Evolutionary conservation across 768 basidiomycete genomes (phyloP), one percentile per base, ranked within the genome.

Genomic region (Rhodotorula babjevae): DNA sequence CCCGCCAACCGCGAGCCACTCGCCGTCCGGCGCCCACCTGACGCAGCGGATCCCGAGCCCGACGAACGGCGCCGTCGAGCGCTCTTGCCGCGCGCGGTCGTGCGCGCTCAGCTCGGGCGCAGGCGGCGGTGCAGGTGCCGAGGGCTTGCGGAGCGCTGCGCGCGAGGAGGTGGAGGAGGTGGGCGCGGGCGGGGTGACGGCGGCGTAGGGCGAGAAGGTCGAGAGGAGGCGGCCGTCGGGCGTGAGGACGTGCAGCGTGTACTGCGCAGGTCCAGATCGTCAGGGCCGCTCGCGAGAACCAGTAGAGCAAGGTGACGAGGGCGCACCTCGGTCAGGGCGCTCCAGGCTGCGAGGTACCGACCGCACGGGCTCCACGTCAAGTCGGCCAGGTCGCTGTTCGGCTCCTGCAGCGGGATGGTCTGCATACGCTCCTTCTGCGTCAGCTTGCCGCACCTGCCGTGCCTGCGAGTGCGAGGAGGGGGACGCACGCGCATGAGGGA

Each of bases 291-390:
- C 14, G 12, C 44, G 27, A 6, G 65, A 10, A 27, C 61, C 10
- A 46, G 46, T 15, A 31, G 50, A 10, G n/a, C n/a, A n/a, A n/a
- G 46, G 11, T 19, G n/a, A 21, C 2, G 5, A 18, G 31, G 1
- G 69, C 80, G 61, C 46, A 82, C 82, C 6, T 81, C 79, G 4
- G 81, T 74, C 27, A 63, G 29, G n/a, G 66, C 63, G 42, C 82
- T 81, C 79, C 79, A 81, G 18, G 79, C 75, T 0, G 80, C 80
- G 27, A 83, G 53, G 72, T 80, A 83, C 57, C 76, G 72, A 0
- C 82, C 82, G 69, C 80, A 80, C 0, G 82, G 82, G 29, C 78
- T 79, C 81, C 81, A 82, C 21, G 73, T 63, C 18, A 83, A 61
- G 36, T 78, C 79, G 61, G 79, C 79, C 7, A 79, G 77, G 62